A percentile compares a stretch with the other conserved stretches of the same genome.
These are phyloP conservation scores for Picea sitchensis DNA, from an alignment of 75 land plant species.

Conservation along the genomic window DNA sequence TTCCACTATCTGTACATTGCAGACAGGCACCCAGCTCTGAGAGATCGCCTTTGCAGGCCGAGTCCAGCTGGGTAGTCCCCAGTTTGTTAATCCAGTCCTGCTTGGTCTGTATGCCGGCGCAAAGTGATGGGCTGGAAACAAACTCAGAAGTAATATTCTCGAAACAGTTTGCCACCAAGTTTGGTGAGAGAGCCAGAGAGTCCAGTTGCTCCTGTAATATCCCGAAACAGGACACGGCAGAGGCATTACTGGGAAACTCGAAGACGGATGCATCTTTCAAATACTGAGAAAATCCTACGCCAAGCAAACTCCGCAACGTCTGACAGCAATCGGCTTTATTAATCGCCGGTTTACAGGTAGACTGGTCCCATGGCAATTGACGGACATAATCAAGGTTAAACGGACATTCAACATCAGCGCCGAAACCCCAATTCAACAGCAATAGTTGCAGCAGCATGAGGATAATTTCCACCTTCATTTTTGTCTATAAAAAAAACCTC, in stretches of 20 bases:
- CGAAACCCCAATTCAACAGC: too few species aligned
- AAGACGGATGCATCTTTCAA: constrained; percentile 51
- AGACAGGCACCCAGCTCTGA: constrained; percentile 34
- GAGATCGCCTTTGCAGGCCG: constrained; percentile 51
- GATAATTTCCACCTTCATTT: too few species aligned
- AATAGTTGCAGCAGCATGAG: too few species aligned
- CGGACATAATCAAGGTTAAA: neutral
- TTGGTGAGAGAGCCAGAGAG: constrained; percentile 16
- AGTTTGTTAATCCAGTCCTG: constrained; percentile 35
- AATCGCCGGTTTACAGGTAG: neutral
- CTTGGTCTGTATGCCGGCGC: constrained; percentile 45
- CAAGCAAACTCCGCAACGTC: constrained; percentile 43
- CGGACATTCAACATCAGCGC: neutral
- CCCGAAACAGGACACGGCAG: constrained; percentile 42
- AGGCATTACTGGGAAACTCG: constrained; percentile 41
- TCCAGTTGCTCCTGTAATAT: constrained; percentile 15
- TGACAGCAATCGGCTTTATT: constrained; percentile 33
- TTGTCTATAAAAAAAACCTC: too few species aligned
- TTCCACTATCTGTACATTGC: constrained; percentile 45
- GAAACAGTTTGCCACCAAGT: constrained; percentile 36
- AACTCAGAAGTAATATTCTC: constrained; percentile 11
- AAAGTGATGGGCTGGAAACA: constrained; percentile 31
- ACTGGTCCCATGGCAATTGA: neutral
- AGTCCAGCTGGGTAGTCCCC: constrained; percentile 16
- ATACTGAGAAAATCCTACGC: constrained; percentile 44